phyloP scores from a whole-genome alignment of 2,329 filamentous ascomycete species.

The Colletotrichum tropicicola region DNA sequence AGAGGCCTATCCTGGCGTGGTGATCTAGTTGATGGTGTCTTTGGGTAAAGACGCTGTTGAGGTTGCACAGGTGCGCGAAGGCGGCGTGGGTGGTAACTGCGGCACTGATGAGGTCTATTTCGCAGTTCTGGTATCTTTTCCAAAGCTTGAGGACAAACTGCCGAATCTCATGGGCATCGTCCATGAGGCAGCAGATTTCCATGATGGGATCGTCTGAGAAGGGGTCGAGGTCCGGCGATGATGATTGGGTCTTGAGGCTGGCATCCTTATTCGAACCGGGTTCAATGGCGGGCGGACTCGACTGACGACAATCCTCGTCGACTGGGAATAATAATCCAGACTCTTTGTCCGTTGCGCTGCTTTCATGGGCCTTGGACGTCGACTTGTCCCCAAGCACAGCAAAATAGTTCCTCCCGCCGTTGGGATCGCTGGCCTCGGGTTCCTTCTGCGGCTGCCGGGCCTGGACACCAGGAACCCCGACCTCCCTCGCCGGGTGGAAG shows the following conservation, averaged over 20 bases:
- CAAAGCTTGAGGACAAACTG: background rate
- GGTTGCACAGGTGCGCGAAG: too few species aligned
- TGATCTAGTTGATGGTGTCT: too few species aligned
- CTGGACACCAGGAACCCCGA: background rate
- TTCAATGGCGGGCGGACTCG: background rate
- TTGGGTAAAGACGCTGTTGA: background rate
- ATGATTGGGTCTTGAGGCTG: background rate
- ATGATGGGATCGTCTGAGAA: background rate
- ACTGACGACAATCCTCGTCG: background rate
- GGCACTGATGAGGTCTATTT: background rate
- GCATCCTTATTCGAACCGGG: background rate
- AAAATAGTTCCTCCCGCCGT: background rate
- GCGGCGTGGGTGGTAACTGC: background rate
- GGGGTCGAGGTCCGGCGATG: background rate
- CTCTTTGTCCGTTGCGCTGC: background rate
- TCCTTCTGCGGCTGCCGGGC: background rate
- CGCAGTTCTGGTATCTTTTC: background rate
- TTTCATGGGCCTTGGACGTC: background rate
- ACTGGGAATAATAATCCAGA: background rate
- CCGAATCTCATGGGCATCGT: background rate
- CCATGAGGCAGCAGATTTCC: background rate
- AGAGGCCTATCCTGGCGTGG: too few species aligned
- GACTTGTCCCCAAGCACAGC: background rate
- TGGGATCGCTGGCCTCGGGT: background rate
- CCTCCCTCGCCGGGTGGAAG: background rate